Conservation (phyloP, 2,329 filamentous ascomycete species). For the Stemphylium lycopersici region DNA sequence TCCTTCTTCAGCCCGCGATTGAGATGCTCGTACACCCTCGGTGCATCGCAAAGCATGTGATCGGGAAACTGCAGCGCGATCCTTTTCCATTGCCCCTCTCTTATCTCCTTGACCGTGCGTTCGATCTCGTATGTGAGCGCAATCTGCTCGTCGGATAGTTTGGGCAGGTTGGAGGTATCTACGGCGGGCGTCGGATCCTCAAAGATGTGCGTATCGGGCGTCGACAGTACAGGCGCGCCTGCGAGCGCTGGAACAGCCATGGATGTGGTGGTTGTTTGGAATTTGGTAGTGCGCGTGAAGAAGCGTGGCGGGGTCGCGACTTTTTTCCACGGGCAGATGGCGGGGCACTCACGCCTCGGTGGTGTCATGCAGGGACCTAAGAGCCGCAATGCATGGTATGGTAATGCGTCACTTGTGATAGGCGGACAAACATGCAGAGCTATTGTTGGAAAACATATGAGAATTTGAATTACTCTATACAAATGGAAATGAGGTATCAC, state of each 20-base stretch:
- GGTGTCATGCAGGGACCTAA: slow-evolving; percentile 14
- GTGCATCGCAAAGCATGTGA: slow-evolving; percentile 85
- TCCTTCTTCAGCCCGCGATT: slow-evolving; percentile 55
- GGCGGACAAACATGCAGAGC: not conserved
- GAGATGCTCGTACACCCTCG: slow-evolving; percentile 75
- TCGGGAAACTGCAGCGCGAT: slow-evolving; percentile 97
- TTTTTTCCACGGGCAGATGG: slow-evolving; percentile 17
- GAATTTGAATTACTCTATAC: slow-evolving; percentile 5
- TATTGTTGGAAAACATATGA: not conserved
- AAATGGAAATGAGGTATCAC: slow-evolving; percentile 9
- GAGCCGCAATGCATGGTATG: slow-evolving; percentile 16
- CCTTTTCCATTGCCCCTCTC: slow-evolving; percentile 71
- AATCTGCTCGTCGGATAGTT: slow-evolving; percentile 71
- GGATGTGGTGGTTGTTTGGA: slow-evolving; percentile 6
- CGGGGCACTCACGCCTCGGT: slow-evolving; percentile 13
- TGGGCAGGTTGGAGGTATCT: slow-evolving; percentile 40
- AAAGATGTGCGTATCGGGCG: slow-evolving; percentile 66
- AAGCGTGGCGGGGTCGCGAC: slow-evolving; percentile 22
- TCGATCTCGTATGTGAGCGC: slow-evolving; percentile 81
- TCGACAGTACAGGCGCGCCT: slow-evolving; percentile 65
- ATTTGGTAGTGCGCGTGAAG: slow-evolving; percentile 2
- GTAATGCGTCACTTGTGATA: slow-evolving; percentile 8
- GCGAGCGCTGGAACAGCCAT: slow-evolving; percentile 39
- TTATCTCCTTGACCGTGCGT: slow-evolving; percentile 78
- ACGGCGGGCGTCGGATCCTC: slow-evolving; percentile 58